Conservation (phyloP, 2,329 filamentous ascomycete species). For the Aureobasidium pullulans region DNA sequence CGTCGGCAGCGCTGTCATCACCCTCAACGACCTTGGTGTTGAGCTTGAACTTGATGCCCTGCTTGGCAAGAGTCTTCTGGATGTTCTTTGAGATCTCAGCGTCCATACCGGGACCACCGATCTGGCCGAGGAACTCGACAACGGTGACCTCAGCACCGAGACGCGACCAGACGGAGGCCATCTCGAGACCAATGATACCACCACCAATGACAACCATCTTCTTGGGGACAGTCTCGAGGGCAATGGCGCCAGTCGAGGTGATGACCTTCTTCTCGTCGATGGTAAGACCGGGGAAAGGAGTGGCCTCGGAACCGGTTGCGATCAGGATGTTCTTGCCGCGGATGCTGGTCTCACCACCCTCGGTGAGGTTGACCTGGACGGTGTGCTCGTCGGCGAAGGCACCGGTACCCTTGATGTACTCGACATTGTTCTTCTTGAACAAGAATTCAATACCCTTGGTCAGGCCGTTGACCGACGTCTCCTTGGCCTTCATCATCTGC, state of each 20-base stretch:
- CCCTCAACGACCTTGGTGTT: conserved; percentile 90
- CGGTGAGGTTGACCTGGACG: conserved; percentile 79
- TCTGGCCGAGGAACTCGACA: conserved; percentile 92
- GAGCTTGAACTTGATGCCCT: conserved; percentile 97
- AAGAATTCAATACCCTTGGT: conserved; percentile 98
- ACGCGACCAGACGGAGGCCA: conserved; percentile 95
- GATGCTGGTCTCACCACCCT: conserved; percentile 83
- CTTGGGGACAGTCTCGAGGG: conserved; percentile 84
- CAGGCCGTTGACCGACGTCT: conserved; percentile 75
- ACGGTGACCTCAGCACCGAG: conserved; percentile 92
- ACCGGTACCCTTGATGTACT: conserved; percentile 92
- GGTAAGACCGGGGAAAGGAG: conserved; percentile 89
- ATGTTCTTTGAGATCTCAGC: conserved; percentile 81
- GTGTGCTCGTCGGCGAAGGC: conserved; percentile 85
- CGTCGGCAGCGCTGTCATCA: conserved; percentile 66
- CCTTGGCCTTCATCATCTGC: conserved; percentile 98
- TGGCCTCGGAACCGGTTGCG: conserved; percentile 89
- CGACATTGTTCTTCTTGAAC: conserved; percentile 98
- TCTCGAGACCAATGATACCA: conserved; percentile 97
- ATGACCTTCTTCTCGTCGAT: conserved; percentile 97
- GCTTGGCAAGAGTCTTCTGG: conserved; percentile 91
- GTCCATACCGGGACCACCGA: conserved; percentile 97
- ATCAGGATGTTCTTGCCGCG: conserved; percentile 96
- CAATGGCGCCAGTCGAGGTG: conserved; percentile 90
- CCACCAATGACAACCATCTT: conserved; percentile 96